Percentiles rank a stretch among this genome's conserved stretches.
phyloP scores from a whole-genome alignment of 1,284 basidiomycete species.

The Cryptococcus amylolentus region DNA sequence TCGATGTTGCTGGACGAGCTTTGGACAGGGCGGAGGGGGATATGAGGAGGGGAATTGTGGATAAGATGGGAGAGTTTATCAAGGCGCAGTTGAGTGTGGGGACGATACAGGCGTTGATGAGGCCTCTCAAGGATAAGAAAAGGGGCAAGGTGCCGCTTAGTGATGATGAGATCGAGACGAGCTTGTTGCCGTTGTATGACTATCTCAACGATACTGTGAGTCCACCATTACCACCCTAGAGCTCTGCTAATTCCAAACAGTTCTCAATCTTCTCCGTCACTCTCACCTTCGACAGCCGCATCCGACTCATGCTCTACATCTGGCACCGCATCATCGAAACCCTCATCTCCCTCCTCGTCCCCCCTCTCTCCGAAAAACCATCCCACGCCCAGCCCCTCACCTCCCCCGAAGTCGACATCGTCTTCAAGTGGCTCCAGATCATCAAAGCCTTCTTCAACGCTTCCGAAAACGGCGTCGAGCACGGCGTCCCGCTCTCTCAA shows the following conservation, averaged over 20 bases:
- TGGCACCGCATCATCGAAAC: slow-evolving; percentile 44
- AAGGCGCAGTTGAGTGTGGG: slow-evolving; percentile 25
- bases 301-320: slow-evolving; percentile 32
- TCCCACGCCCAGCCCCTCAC: slow-evolving; percentile 7
- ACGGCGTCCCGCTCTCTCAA: slow-evolving; percentile 39
- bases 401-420: slow-evolving; percentile 37
- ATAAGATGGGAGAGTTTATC: slow-evolving; percentile 42
- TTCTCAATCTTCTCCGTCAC: slow-evolving; percentile 45
- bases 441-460: slow-evolving; percentile 50
- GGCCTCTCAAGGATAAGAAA: slow-evolving; percentile 39
- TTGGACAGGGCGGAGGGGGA: slow-evolving; percentile 37
- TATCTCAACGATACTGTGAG: slow-evolving; percentile 47
- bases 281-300: slow-evolving; percentile 25
- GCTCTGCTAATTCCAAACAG: slow-evolving; percentile 14
- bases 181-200: slow-evolving; percentile 40
- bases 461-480: slow-evolving; percentile 37
- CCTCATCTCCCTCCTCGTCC: slow-evolving; percentile 44
- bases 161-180: slow-evolving; percentile 39
- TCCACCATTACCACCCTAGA: not conserved
- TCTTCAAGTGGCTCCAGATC: slow-evolving; percentile 48
- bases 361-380: slow-evolving; percentile 43
- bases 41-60: slow-evolving; percentile 43
- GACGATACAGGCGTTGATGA: slow-evolving; percentile 25
- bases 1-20: slow-evolving; percentile 28
- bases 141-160: slow-evolving; percentile 29